Evolutionary conservation across 495 filamentous ascomycete genomes (phyloP).

Genomic region (Trichocladium antarcticum): DNA sequence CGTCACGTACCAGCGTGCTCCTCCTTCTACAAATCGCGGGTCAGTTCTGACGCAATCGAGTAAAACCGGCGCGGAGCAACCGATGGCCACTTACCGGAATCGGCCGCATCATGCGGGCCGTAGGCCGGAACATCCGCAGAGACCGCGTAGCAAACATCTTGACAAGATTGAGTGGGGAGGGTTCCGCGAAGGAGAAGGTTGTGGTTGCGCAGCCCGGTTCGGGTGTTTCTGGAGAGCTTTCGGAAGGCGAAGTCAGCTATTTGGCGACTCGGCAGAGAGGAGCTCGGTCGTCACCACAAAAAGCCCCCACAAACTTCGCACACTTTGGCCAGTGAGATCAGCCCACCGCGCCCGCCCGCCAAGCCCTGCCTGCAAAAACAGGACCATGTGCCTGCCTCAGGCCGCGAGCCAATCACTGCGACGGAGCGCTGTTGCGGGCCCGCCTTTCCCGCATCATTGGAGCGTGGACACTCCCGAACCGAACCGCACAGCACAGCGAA

Average conservation of each 20-base stretch:
- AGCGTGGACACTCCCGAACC: constrained; percentile 2
- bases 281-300: constrained; percentile 11
- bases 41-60: constrained; percentile 21
- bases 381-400: constrained; percentile 15
- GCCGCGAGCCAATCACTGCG: constrained; percentile 3
- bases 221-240: constrained; percentile 7
- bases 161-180: constrained; percentile 26
- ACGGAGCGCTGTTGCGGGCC: neutral
- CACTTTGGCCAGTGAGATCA: constrained; percentile 12
- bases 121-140: constrained; percentile 45
- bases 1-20: constrained; percentile 63
- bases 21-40: constrained; percentile 55
- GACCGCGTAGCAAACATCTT: constrained; percentile 58
- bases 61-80: constrained; percentile 7
- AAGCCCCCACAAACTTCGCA: constrained; percentile 2
- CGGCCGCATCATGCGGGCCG: constrained; percentile 57
- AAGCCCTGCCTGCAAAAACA: constrained; percentile 2
- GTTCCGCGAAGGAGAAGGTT: constrained; percentile 10
- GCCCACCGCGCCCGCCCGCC: constrained; percentile 20
- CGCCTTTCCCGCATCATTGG: neutral
- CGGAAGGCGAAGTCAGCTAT: constrained; percentile 8
- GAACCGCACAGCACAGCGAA: neutral
- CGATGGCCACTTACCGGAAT: constrained; percentile 57
- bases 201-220: constrained; percentile 8
- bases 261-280: constrained; percentile 7